Conservation (phyloP, 2,329 filamentous ascomycete genomes). For the Fulvia fulva region DNA sequence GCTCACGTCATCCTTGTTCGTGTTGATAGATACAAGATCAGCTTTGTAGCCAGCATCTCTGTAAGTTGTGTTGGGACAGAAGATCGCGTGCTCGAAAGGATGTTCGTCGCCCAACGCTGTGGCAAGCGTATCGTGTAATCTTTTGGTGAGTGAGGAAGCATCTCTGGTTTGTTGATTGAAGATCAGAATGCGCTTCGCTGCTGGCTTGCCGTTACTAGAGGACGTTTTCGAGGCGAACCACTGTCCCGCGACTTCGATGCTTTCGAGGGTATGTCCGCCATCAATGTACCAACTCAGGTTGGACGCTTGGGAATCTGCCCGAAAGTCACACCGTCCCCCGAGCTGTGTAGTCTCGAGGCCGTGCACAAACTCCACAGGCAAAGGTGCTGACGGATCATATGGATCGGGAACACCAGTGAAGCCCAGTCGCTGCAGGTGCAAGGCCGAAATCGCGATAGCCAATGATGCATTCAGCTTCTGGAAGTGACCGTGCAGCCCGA, state of each 20-base stretch:
- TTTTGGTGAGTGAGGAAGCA: slow-evolving; percentile 60
- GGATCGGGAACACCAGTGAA: slow-evolving; percentile 40
- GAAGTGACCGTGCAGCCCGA: slow-evolving; percentile 60
- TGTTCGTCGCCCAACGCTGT: slow-evolving; percentile 36
- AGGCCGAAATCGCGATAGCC: slow-evolving; percentile 55
- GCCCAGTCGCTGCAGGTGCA: slow-evolving; percentile 52
- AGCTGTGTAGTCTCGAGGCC: slow-evolving; percentile 66
- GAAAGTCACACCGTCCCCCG: slow-evolving; percentile 72
- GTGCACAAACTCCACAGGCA: slow-evolving; percentile 59
- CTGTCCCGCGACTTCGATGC: slow-evolving; percentile 67
- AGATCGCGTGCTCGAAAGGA: slow-evolving; percentile 69
- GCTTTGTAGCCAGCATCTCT: slow-evolving; percentile 57
- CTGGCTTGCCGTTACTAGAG: slow-evolving; percentile 14
- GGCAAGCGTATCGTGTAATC: slow-evolving; percentile 57
- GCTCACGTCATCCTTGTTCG: slow-evolving; percentile 55
- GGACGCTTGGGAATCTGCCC: slow-evolving; percentile 47
- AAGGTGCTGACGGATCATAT: slow-evolving; percentile 36
- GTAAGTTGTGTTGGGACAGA: slow-evolving; percentile 74
- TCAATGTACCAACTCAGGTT: slow-evolving; percentile 75
- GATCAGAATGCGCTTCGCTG: slow-evolving; percentile 58
- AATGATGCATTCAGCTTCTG: slow-evolving; percentile 61
- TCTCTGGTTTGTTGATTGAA: slow-evolving; percentile 94
- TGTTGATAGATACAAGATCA: slow-evolving; percentile 61
- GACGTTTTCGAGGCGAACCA: slow-evolving; percentile 63
- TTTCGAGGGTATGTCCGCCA: slow-evolving; percentile 83